phyloP scores from a whole-genome alignment of 2,329 filamentous ascomycete genomes.

The Fusarium algeriense region DNA sequence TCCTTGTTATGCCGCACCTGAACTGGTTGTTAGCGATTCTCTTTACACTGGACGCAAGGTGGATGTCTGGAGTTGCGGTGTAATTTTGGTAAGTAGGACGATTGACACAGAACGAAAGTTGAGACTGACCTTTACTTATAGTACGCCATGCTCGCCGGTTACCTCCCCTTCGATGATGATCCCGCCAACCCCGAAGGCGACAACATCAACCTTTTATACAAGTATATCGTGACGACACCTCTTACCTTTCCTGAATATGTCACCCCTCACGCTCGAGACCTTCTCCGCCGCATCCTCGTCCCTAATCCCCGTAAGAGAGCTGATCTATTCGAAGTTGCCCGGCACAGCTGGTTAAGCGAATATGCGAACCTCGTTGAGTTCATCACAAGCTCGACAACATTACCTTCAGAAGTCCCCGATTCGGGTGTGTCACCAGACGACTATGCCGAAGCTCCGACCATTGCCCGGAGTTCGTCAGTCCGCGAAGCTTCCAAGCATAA shows the following conservation, averaged over 20 bases:
- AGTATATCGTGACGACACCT: conserved; percentile 98
- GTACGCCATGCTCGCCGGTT: conserved; percentile 99
- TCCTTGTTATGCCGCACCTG: conserved; percentile 96
- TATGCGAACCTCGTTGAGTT: conserved; percentile 97
- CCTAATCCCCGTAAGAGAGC: conserved; percentile 95
- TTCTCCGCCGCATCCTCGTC: conserved; percentile 92
- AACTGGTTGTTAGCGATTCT: conserved; percentile 96
- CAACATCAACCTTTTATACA: conserved; percentile 98
- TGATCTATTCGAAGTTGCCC: conserved; percentile 95
- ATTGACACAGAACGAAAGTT: background rate
- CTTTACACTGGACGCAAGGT: conserved; percentile 98
- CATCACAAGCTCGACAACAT: conserved; percentile 95
- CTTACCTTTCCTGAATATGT: conserved; percentile 99
- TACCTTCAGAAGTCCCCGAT: conserved; percentile 85
- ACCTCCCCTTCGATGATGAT: conserved; percentile 97
- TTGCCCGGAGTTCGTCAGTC: conserved; percentile 92
- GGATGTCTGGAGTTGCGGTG: conserved; percentile 99
- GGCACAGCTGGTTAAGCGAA: conserved; percentile 98
- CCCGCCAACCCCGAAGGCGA: conserved; percentile 98
- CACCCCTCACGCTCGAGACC: conserved; percentile 92
- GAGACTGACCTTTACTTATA: conserved; percentile 55
- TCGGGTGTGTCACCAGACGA: conserved; percentile 74
- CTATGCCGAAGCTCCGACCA: conserved; percentile 66
- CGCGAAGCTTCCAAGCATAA: conserved; percentile 84
- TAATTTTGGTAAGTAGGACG: conserved; percentile 83